Evolutionary conservation across 495 filamentous ascomycete species (phyloP), one percentile per base, ranked within the genome.

Genomic region (Penicillium herquei): DNA sequence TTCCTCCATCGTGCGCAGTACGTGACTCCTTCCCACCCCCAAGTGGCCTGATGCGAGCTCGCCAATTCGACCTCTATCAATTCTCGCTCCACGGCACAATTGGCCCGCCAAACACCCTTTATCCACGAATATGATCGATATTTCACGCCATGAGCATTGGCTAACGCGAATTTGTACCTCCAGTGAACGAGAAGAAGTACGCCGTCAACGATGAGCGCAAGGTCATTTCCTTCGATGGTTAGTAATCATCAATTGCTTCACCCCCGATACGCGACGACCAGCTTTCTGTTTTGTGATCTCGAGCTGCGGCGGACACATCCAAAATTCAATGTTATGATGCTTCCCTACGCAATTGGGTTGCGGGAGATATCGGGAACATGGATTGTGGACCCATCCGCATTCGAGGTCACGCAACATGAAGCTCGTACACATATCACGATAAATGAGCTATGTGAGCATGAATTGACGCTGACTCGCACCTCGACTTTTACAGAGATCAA

Each of bases 401-500:
- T 42, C 34, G 41, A 54, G 40, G 16, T 30, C 42, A 44, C 18
- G 26, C 42, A 45, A 53, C 39, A 55, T 34, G 43, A 47, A 39
- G 16, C 33, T n/a, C 9, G 21, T 10, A 35, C 49, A 12, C 14
- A 43, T 16, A 18, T n/a, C 3, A 43, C 7, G 17, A 16, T 14
- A 10, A 32, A 35, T 8, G 12, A 50, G 30, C 10, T n/a, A 14
- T 7, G 12, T 18, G 6, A 8, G 34, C 9, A 3, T n/a, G 14
- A 49, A 4, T 16, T 18, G 21, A 32, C 13, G 43, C 50, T 52
- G 31, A 52, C 17, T 49, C 10, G 21, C 10, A 10, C 3, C 56
- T 52, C 45, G 41, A 39, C 43, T 14, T 10, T n/a, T 57, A 77
- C 69, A 98, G 93, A 98, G 63, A 85, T 98, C 75, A 87, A 85